Evolutionary conservation across 352 stramenopile genomes (phyloP).

Genomic region (Phytopythium boreale): DNA sequence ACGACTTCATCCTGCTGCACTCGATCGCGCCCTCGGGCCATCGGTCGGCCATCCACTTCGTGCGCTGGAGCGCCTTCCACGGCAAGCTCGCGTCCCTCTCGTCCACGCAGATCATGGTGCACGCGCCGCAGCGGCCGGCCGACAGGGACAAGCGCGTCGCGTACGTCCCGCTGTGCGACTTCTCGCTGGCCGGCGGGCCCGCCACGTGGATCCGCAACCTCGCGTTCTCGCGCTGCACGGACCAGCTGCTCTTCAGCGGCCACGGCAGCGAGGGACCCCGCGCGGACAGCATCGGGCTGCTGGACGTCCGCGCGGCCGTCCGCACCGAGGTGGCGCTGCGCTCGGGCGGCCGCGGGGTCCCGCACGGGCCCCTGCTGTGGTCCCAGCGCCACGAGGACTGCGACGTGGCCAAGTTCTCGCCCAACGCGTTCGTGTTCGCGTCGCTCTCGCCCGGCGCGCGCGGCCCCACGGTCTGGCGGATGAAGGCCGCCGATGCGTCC

Average conservation of each 20-base stretch:
- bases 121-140: constrained; percentile 35
- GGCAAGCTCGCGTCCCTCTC: constrained; percentile 77
- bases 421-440: constrained; percentile 63
- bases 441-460: constrained; percentile 31
- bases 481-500: constrained; percentile 17
- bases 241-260: constrained; percentile 58
- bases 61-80: constrained; percentile 78
- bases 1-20: constrained; percentile 78
- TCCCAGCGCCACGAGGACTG: constrained; percentile 4
- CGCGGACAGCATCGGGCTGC: constrained; percentile 31
- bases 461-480: constrained; percentile 59
- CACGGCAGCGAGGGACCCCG: background rate
- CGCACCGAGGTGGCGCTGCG: constrained; percentile 4
- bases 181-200: constrained; percentile 26
- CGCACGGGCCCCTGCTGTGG: constrained; percentile 21
- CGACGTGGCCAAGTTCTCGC: constrained; percentile 77
- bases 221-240: constrained; percentile 60
- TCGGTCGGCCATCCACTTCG: constrained; percentile 44
- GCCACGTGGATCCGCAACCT: constrained; percentile 33
- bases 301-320: constrained; percentile 36
- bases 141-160: constrained; percentile 22
- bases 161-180: constrained; percentile 47
- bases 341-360: constrained; percentile 1
- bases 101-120: constrained; percentile 52
- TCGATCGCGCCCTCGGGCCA: constrained; percentile 61